Base-by-base conservation (phyloP, 495 filamentous ascomycete genomes). In the Penicillium diatomitis region DNA sequence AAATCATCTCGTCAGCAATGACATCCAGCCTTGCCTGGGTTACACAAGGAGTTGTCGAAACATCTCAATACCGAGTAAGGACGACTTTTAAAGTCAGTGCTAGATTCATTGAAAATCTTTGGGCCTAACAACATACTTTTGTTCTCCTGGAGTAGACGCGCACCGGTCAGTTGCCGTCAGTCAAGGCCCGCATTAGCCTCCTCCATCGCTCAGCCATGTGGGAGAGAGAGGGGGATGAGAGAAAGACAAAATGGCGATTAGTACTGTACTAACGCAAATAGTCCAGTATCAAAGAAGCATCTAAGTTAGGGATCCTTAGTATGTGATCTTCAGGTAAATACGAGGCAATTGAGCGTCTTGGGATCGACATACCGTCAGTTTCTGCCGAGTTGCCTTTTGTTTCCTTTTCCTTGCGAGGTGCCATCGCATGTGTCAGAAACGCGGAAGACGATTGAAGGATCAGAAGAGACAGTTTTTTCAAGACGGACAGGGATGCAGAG, bases 221-320 rank as follows among this genome's bases (percentile, higher is more conserved):
- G 20, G 20, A 20, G 20, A 20, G 20, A 2, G 20, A 20, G 20
- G 20, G 20, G 20, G 20, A 20, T 20, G 20, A 20, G 20, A 20
- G 20, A 20, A 20, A 20, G 20, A 20, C 1, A 20, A 20, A 20
- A 20, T 20, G 20, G 20, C 20, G 20, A 20, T 20, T 20, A 20
- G 20, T 20, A 20, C 20, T 20, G 29, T 38, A 68, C 74, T 64
- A 60, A 82, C 81, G 75, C 20, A 85, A 70, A 52, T 85, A 85
- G 31, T 77, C 68, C 6, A 79, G 66, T 30, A 85, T 61, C 60
- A 58, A 58, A 39, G 57, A 44, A n/a, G 45, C 40, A 46, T 58
- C 65, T 68, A 41, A 11, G 11, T 20, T 20, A 0, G 20, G 20
- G 0, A 20, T 20, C 0, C 20, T 20, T 20, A 20, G 20, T 20